These are phyloP conservation scores for Alternaria rosae DNA, from an alignment of 2,329 filamentous ascomycete species.

Conservation along the genomic window DNA sequence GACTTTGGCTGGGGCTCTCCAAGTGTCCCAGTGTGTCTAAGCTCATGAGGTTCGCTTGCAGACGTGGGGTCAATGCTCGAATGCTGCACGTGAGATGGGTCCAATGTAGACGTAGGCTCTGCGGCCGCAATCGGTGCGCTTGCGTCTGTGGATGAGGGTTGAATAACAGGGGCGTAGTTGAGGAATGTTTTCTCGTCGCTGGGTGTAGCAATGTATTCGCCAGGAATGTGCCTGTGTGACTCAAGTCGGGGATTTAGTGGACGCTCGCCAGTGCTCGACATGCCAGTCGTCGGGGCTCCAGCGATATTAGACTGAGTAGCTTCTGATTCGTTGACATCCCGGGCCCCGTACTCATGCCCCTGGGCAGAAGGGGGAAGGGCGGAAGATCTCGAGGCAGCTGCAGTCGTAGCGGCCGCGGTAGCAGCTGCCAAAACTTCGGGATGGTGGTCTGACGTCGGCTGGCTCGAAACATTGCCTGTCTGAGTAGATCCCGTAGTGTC, in stretches of 20 bases:
- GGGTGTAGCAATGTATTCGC: conserved; percentile 43
- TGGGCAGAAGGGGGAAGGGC: conserved; percentile 4
- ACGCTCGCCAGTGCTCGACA: conserved; percentile 5
- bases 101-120: conserved; percentile 1
- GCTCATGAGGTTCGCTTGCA: conserved; percentile 21
- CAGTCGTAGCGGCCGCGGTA: conserved; percentile 22
- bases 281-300: background rate
- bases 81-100: background rate
- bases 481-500: background rate
- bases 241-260: conserved; percentile 41
- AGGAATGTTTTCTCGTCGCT: conserved; percentile 40
- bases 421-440: conserved; percentile 28
- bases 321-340: conserved; percentile 27
- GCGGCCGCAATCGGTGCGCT: background rate
- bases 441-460: conserved; percentile 20
- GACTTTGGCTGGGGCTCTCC: conserved; percentile 27
- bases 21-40: conserved; percentile 35
- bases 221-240: conserved; percentile 46
- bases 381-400: conserved; percentile 18
- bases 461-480: background rate
- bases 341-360: conserved; percentile 24
- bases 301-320: conserved; percentile 2
- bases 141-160: conserved; percentile 4
- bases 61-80: background rate
- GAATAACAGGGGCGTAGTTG: conserved; percentile 13